Evolutionary conservation across 352 stramenopile genomes (phyloP).

Genomic region (Globisporangium heterothallicum): DNA sequence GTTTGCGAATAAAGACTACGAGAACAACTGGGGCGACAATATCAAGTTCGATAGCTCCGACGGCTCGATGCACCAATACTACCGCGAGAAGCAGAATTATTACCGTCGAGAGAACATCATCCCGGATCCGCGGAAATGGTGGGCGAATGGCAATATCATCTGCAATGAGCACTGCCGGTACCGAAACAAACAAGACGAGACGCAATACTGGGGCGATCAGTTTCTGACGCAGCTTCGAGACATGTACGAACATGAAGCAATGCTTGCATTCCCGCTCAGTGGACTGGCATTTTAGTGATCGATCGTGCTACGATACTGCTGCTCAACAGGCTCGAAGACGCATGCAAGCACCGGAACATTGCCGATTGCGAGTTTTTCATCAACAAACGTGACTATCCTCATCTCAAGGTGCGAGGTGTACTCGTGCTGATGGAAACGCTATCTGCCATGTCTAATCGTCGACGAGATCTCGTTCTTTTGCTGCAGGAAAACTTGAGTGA

Average conservation of each 20-base stretch:
- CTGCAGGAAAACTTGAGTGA: slow-evolving; percentile 90
- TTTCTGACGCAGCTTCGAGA: slow-evolving; percentile 95
- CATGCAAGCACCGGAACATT: slow-evolving; percentile 91
- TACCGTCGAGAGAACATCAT: slow-evolving; percentile 82
- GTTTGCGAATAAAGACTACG: slow-evolving; percentile 96
- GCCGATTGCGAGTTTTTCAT: slow-evolving; percentile 99
- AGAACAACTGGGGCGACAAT: slow-evolving; percentile 94
- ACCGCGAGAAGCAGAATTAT: slow-evolving; percentile 80
- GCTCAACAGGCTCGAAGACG: slow-evolving; percentile 82
- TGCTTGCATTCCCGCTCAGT: too few relatives aligned
- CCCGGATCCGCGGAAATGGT: slow-evolving; percentile 91
- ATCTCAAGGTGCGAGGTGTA: slow-evolving; percentile 87
- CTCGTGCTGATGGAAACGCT: not conserved
- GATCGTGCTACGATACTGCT: too few relatives aligned
- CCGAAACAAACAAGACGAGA: slow-evolving; percentile 86
- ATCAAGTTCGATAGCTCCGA: slow-evolving; percentile 90
- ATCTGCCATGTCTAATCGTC: not conserved
- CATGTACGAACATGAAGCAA: slow-evolving; percentile 65
- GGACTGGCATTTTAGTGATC: too few relatives aligned
- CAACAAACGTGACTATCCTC: slow-evolving; percentile 99
- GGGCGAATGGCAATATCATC: slow-evolving; percentile 99
- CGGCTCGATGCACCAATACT: slow-evolving; percentile 90
- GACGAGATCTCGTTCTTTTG: slow-evolving; percentile 1
- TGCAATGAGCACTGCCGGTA: slow-evolving; percentile 94
- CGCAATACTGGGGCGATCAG: slow-evolving; percentile 96